Evolutionary conservation across 805 yeast species (phyloP).

Genomic region (Candida peoriensis): DNA sequence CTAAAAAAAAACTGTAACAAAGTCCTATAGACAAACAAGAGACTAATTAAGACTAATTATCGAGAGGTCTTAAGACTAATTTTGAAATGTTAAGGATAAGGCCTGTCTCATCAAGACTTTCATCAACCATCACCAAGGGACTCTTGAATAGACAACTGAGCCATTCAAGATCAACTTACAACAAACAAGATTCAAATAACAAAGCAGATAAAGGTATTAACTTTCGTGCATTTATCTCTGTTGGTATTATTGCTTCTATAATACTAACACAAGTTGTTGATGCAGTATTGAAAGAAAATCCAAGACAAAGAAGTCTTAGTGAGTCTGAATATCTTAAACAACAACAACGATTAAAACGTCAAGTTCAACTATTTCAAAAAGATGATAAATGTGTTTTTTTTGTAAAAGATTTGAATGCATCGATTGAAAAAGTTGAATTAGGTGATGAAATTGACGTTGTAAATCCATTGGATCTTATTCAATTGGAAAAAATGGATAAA

Average conservation of each 20-base stretch:
- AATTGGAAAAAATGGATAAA: constrained; percentile 38
- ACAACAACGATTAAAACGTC: constrained; percentile 46
- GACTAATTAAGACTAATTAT: too few species aligned
- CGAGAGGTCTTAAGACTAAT: too few species aligned
- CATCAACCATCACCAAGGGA: too few species aligned
- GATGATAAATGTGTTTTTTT: constrained; percentile 39
- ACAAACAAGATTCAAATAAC: too few species aligned
- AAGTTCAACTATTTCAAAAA: constrained; percentile 36
- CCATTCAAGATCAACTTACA: too few species aligned
- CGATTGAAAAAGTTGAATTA: constrained; percentile 4
- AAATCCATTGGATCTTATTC: constrained; percentile 47
- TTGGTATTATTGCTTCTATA: constrained; percentile 41
- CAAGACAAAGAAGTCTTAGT: constrained; percentile 25
- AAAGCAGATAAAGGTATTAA: constrained; percentile 29
- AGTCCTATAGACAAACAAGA: too few species aligned
- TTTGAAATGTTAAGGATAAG: too few species aligned
- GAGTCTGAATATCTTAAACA: constrained; percentile 38
- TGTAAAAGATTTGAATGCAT: constrained; percentile 23
- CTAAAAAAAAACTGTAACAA: too few species aligned
- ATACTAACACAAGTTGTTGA: constrained; percentile 35
- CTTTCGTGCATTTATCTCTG: constrained; percentile 34
- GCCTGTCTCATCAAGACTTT: too few species aligned
- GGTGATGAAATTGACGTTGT: constrained; percentile 30
- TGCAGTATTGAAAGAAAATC: constrained; percentile 31
- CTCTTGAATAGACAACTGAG: too few species aligned